Base-by-base conservation (phyloP, 371 early-diverging fungal species). In the Syncephalastrum racemosum region DNA sequence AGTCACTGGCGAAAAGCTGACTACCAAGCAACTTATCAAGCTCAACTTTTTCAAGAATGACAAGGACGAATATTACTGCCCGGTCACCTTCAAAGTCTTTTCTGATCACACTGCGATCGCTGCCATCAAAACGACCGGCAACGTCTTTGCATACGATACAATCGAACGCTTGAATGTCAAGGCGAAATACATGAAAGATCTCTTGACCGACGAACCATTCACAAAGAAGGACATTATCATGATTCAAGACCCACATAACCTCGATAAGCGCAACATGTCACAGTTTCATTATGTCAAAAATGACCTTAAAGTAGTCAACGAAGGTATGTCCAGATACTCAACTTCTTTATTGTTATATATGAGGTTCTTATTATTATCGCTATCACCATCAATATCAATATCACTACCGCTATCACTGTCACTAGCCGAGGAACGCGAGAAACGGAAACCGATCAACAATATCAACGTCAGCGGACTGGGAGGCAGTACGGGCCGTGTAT, bases 71-170 rank as follows among this genome's bases (percentile, higher is more conserved):
- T 93, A 85, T 50, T 83, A 89, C 50, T 94, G 95, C 66, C 97
- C 98, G 5, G 88, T 96, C 50, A 92, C 97, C 1, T 90, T 86
- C 59, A 90, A 92, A 61, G 88, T 84, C 7, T 93, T 98, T 64
- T 87, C 85, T 20, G 92, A 91, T 53, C 84, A 90, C 65, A 88
- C 96, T 0, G 91, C 93, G 44, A 96, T 97, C 59, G 96, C 92
- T 2, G 95, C 94, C 39, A 87, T 94, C 68, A 85, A 80, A 49
- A 77, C 90, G 1, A 85, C 91, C 6, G 97, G 97, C 50, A 88
- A 96, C 48, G 97, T 97, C 1, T 97, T 86, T 75, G 82, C 92
- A 2, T 93, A 79, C 60, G 93, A 93, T 40, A 90, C 95, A 0
- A 79, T 98, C 49, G 92, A 95, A 50, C 77, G 88, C 62, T 78